Percentiles rank a stretch among this genome's conserved stretches.
These are phyloP conservation scores for Boletellus sp. DNA, from an alignment of 768 basidiomycete species.

Conservation along the genomic window DNA sequence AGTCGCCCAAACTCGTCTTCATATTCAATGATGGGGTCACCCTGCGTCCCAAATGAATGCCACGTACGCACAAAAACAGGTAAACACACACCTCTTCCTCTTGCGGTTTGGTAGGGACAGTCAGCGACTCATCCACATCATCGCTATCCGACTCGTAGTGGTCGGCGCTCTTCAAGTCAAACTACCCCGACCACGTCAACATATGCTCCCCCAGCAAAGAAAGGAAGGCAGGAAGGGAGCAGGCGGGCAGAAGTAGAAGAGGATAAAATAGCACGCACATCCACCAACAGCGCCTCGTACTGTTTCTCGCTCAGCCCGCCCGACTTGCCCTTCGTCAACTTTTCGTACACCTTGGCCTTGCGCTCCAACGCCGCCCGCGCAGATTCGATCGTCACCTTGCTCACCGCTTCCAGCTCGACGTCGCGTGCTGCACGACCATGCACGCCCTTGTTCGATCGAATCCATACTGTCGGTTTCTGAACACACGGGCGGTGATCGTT, in stretches of 20 bases:
- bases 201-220: background rate
- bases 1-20: constrained; percentile 85
- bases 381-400: constrained; percentile 67
- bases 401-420: constrained; percentile 64
- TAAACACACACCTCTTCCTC: constrained; percentile 36
- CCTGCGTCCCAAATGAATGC: constrained; percentile 33
- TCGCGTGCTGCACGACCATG: constrained; percentile 60
- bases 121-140: constrained; percentile 75
- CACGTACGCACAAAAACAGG: background rate
- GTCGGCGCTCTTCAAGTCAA: constrained; percentile 56
- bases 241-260: background rate
- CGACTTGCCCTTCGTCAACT: constrained; percentile 70
- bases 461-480: constrained; percentile 79
- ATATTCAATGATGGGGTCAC: constrained; percentile 80
- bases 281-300: constrained; percentile 67
- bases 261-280: constrained; percentile 48
- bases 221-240: background rate
- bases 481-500: background rate
- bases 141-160: constrained; percentile 67
- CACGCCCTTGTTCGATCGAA: constrained; percentile 73
- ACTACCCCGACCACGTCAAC: constrained; percentile 38
- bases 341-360: constrained; percentile 79
- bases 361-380: constrained; percentile 68
- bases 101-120: constrained; percentile 45
- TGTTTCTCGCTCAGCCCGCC: constrained; percentile 76